Conservation (phyloP, 805 yeast species). For the Ogataea ramenticola region DNA sequence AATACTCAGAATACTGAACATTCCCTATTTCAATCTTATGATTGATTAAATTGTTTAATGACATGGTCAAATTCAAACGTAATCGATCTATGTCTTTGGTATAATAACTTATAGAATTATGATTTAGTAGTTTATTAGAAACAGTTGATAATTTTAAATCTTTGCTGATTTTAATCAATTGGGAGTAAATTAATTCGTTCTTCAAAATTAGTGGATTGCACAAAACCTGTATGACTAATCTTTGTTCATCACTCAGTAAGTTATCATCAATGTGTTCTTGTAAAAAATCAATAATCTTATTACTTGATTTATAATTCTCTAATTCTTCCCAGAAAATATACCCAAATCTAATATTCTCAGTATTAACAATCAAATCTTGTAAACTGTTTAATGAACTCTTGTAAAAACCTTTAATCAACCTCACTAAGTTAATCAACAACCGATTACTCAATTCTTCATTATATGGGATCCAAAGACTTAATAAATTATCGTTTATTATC, state of each 20-base stretch:
- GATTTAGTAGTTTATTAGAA: background rate
- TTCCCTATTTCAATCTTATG: background rate
- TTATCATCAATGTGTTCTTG: too few species aligned
- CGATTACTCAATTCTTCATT: constrained; percentile 3
- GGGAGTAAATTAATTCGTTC: constrained; percentile 1
- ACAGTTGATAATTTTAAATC: background rate
- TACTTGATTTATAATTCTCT: background rate
- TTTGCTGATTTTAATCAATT: constrained; percentile 9
- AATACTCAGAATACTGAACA: background rate
- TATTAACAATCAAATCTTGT: constrained; percentile 5
- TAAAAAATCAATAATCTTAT: background rate
- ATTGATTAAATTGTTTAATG: background rate
- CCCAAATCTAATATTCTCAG: constrained; percentile 8
- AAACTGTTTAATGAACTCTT: constrained; percentile 3
- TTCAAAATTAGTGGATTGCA: constrained; percentile 9
- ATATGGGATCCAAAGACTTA: constrained; percentile 11
- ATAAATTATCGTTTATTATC: constrained; percentile 9
- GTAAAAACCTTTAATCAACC: constrained; percentile 9
- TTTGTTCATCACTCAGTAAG: constrained; percentile 2
- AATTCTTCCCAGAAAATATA: constrained; percentile 20
- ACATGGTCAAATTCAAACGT: too few species aligned
- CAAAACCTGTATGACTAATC: constrained; percentile 6
- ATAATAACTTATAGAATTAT: background rate
- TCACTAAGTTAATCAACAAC: constrained; percentile 15
- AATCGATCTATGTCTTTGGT: background rate